phyloP scores from a whole-genome alignment of 371 early-diverging fungal species.

The Rhizomucor miehei region DNA sequence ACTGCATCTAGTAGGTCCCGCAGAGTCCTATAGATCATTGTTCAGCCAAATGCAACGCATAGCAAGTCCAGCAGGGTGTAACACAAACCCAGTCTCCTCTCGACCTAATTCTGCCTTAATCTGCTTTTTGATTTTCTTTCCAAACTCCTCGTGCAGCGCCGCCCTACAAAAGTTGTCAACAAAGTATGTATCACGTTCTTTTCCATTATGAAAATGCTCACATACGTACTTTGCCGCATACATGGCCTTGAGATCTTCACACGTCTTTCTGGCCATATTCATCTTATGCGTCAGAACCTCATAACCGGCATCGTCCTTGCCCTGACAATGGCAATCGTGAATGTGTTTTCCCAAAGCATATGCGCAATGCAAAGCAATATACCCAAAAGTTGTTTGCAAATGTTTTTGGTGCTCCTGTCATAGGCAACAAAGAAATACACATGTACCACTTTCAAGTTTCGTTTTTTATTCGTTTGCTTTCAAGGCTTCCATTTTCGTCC shows the following conservation, averaged over 20 bases:
- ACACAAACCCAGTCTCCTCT: conserved; percentile 82
- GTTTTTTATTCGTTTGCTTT: too few species aligned
- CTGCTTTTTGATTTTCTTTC: conserved; percentile 75
- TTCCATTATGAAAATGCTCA: neutral
- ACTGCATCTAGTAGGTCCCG: conserved; percentile 66
- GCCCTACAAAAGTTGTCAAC: conserved; percentile 42
- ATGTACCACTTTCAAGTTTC: neutral
- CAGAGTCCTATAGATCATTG: conserved; percentile 67
- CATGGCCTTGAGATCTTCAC: conserved; percentile 65
- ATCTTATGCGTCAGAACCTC: conserved; percentile 78
- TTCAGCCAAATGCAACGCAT: conserved; percentile 1
- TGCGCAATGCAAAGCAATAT: neutral
- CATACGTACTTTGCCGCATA: conserved; percentile 29
- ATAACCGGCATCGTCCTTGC: conserved; percentile 83
- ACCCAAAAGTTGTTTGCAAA: conserved; percentile 52
- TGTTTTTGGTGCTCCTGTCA: conserved; percentile 7
- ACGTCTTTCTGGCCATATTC: conserved; percentile 82
- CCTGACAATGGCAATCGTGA: conserved; percentile 48
- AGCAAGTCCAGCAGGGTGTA: too few species aligned
- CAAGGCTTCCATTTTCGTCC: too few species aligned
- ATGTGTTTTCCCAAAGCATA: neutral
- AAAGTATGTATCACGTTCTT: too few species aligned
- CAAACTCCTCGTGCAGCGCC: conserved; percentile 84
- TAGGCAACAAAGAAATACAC: neutral
- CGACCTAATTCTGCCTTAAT: conserved; percentile 73